Percentiles rank a stretch among this genome's conserved stretches.
Evolutionary conservation across 1,284 basidiomycete genomes (phyloP).

Genomic region (Heterobasidion irregulare): DNA sequence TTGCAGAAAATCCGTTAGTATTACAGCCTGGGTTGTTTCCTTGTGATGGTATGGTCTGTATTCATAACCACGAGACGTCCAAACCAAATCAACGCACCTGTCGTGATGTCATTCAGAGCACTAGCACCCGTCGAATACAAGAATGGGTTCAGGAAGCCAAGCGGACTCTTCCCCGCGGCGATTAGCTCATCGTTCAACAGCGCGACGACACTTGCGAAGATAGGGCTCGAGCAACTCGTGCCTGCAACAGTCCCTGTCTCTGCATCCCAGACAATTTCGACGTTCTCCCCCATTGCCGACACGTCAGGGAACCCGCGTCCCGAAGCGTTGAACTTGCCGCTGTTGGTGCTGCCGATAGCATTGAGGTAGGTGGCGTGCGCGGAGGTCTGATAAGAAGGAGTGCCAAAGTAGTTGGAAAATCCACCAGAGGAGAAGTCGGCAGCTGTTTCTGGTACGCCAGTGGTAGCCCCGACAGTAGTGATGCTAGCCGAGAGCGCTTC

Average conservation of each 20-base stretch:
- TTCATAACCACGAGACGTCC: background rate
- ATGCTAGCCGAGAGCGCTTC: constrained; percentile 42
- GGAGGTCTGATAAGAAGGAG: constrained; percentile 29
- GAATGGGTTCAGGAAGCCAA: constrained; percentile 39
- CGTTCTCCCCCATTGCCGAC: constrained; percentile 43
- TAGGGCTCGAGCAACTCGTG: constrained; percentile 32
- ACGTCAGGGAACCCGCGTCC: constrained; percentile 16
- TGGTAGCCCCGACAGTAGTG: constrained; percentile 50
- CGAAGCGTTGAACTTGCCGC: constrained; percentile 3
- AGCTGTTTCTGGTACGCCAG: constrained; percentile 41
- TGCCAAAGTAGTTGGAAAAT: constrained; percentile 37
- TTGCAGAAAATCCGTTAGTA: constrained; percentile 24
- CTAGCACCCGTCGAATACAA: constrained; percentile 37
- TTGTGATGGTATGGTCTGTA: background rate
- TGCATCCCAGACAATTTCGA: constrained; percentile 52
- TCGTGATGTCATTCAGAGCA: constrained; percentile 51
- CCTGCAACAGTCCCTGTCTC: constrained; percentile 36
- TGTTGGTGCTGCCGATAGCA: constrained; percentile 4
- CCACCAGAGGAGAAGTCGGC: constrained; percentile 35
- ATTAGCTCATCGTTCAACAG: constrained; percentile 52
- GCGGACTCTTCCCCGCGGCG: constrained; percentile 34
- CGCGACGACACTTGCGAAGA: constrained; percentile 47
- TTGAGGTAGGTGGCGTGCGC: constrained; percentile 17
- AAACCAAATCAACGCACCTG: background rate
- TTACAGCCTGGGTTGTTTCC: constrained; percentile 29